Evolutionary conservation across 2,329 filamentous ascomycete genomes (phyloP).

Genomic region (Intubia oerlemansii): DNA sequence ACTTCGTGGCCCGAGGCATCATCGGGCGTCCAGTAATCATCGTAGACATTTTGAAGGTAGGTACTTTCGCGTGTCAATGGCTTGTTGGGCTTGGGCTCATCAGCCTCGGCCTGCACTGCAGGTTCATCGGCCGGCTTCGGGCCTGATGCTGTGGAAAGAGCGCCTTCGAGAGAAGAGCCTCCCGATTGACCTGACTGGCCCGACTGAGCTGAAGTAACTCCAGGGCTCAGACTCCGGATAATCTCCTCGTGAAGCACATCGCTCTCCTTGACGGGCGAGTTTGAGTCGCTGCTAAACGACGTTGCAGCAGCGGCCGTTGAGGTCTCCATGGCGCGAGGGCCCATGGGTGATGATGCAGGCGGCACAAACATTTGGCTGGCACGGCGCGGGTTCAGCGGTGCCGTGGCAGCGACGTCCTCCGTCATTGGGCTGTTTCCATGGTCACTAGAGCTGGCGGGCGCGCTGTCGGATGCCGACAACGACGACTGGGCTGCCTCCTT

Average conservation of each 20-base stretch:
- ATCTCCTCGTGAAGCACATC: conserved; percentile 56
- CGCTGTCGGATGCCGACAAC: too few species aligned
- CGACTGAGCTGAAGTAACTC: too few species aligned
- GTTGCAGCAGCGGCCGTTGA: conserved; percentile 25
- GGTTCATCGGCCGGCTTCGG: too few species aligned
- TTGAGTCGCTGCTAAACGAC: too few species aligned
- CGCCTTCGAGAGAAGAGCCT: too few species aligned
- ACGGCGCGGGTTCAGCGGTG: conserved; percentile 23
- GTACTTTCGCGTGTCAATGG: conserved; percentile 28
- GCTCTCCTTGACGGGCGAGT: conserved; percentile 41
- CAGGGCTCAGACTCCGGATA: conserved; percentile 44
- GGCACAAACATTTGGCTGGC: conserved; percentile 12
- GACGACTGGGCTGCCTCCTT: too few species aligned
- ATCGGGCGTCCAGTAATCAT: conserved; percentile 40
- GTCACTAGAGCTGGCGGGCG: too few species aligned
- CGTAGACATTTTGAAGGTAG: conserved; percentile 44
- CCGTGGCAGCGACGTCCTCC: too few species aligned
- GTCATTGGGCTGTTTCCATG: too few species aligned
- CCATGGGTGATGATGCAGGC: conserved; percentile 7
- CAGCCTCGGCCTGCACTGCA: too few species aligned
- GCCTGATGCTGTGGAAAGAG: too few species aligned
- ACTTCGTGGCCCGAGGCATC: conserved; percentile 12
- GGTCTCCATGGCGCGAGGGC: conserved; percentile 15
- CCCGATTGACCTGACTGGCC: too few species aligned
- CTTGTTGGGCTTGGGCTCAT: neutral